phyloP scores from a whole-genome alignment of 257 asterid species.

The Salvia miltiorrhiza region DNA sequence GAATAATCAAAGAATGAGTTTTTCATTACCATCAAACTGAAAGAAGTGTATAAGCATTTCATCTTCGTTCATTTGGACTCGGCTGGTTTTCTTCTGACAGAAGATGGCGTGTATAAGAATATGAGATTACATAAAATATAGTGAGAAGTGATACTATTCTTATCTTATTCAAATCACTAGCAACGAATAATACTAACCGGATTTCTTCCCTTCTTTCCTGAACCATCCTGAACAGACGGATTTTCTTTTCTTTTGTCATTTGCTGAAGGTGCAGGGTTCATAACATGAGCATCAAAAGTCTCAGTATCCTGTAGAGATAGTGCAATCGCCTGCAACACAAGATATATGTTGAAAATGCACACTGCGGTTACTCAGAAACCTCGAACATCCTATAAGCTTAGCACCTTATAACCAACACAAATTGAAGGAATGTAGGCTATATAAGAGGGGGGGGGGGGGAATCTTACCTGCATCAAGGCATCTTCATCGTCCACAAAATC shows the following conservation, averaged over 20 bases:
- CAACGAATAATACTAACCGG: slow-evolving; percentile 42
- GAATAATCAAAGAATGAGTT: background rate
- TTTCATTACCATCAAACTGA: slow-evolving; percentile 81
- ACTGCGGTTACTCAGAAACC: background rate
- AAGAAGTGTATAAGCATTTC: slow-evolving; percentile 79
- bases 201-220: slow-evolving; percentile 64
- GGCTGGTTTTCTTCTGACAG: slow-evolving; percentile 46
- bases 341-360: background rate
- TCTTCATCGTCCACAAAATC: slow-evolving; percentile 72
- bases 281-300: slow-evolving; percentile 20
- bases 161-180: slow-evolving; percentile 15
- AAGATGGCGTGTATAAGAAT: slow-evolving; percentile 13
- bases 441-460: background rate
- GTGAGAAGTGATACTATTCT: background rate
- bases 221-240: slow-evolving; percentile 30
- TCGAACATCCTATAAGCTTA: slow-evolving; percentile 7
- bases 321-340: slow-evolving; percentile 72
- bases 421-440: background rate
- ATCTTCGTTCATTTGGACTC: slow-evolving; percentile 89
- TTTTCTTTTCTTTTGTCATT: slow-evolving; percentile 29
- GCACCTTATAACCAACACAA: slow-evolving; percentile 11
- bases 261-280: slow-evolving; percentile 18
- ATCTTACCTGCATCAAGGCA: slow-evolving; percentile 65
- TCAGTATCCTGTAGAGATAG: slow-evolving; percentile 66
- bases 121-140: slow-evolving; percentile 18